Evolutionary conservation across 2,329 filamentous ascomycete genomes (phyloP), one percentile per base, ranked within the genome.

Genomic region (Epichloe coenophiala): DNA sequence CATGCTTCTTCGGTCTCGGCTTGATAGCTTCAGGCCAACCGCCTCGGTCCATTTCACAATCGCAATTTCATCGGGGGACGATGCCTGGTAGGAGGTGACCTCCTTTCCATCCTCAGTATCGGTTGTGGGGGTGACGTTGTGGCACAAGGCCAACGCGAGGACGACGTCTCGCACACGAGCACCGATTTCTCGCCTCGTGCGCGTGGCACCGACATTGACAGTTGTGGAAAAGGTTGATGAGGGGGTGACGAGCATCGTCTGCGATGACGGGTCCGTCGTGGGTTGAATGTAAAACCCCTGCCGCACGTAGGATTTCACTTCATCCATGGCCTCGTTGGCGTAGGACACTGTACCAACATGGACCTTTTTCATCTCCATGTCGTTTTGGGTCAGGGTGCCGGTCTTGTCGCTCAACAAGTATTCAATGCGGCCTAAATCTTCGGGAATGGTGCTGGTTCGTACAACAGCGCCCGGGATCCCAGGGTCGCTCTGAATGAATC

Each of bases 311-410:
- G 86, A 78, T 12, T 81, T 73, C 12, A 98, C 93, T 69, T 98
- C 94, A 58, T 97, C 93, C 93, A 98, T 98, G 9, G 93, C 91
- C 63, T 98, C 93, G 59, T 95, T 95, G 36, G 91, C 93, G 61
- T 98, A 98, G 1, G 91, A 97, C 1, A 97, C 93, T 9, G 93
- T 98, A 9, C 94, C 93, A 49, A 98, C 88, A 61, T 98, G 94
- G 5, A 98, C 91, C 68, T 98, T 98, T 64, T 94, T 95, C 77
- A 98, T 84, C 62, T 96, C 91, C 90, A 96, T 96, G 61, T 95
- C 88, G 61, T 98, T 98, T 59, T 97, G 89, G 0, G 93, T 98
- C 53, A 98, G 68, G 2, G 93, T 98, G n/a, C 93, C 93, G 1
- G 93, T 98, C 68, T 98, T 98, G 67, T 98, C 93, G 55, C 88